Percentiles rank a stretch among this genome's conserved stretches.
Evolutionary conservation across 2,329 filamentous ascomycete species (phyloP).

Genomic region (Aspergillus sojae): DNA sequence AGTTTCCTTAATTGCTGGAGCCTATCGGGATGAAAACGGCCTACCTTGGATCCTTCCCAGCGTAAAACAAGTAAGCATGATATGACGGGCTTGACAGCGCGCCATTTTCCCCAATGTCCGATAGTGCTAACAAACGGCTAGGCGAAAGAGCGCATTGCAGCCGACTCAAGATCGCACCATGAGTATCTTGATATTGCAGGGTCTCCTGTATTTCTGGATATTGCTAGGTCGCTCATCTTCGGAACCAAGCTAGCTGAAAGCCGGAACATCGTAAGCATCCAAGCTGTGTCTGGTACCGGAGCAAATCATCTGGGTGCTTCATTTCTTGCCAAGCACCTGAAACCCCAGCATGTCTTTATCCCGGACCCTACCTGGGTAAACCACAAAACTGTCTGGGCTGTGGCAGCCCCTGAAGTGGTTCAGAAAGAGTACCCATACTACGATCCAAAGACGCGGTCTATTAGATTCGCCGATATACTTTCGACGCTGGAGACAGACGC

Average conservation of each 20-base stretch:
- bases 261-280: constrained; percentile 63
- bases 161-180: constrained; percentile 64
- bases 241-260: not conserved
- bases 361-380: constrained; percentile 93
- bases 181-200: constrained; percentile 92
- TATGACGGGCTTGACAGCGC: not conserved
- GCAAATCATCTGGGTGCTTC: constrained; percentile 84
- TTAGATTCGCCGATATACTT: constrained; percentile 55
- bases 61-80: constrained; percentile 32
- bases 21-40: constrained; percentile 44
- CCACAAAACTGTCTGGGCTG: constrained; percentile 82
- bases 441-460: constrained; percentile 52
- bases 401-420: constrained; percentile 15
- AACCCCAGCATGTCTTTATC: constrained; percentile 70
- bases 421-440: constrained; percentile 87
- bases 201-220: constrained; percentile 48
- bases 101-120: not conserved
- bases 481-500: constrained; percentile 80
- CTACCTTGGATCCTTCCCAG: constrained; percentile 42
- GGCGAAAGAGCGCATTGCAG: constrained; percentile 65
- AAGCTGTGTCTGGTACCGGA: constrained; percentile 92
- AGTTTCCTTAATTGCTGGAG: constrained; percentile 44
- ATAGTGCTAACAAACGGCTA: not conserved
- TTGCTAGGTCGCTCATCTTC: not conserved
- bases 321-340: constrained; percentile 83